A percentile compares a stretch with the other conserved stretches of the same genome.
phyloP scores from a whole-genome alignment of 306 rosid species.

The Castanopsis chinensis region DNA sequence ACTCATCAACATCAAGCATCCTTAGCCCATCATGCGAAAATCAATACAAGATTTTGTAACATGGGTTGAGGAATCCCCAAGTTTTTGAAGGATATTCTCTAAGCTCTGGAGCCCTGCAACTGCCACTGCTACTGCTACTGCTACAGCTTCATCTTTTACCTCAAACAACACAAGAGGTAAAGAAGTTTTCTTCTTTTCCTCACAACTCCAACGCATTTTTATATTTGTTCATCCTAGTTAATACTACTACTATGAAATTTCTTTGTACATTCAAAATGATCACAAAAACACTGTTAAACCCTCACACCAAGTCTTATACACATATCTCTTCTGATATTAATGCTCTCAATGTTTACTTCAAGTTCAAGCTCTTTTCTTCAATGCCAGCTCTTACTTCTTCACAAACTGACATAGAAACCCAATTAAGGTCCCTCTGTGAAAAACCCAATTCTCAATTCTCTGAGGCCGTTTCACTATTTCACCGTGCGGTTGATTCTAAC shows the following conservation, averaged over 20 bases:
- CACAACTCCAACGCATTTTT: neutral
- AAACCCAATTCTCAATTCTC: conserved; percentile 39
- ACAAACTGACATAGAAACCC: conserved; percentile 31
- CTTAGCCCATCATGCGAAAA: too few relatives aligned
- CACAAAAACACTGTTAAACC: conserved; percentile 21
- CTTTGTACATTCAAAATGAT: conserved; percentile 17
- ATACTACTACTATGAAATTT: neutral
- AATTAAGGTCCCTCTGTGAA: conserved; percentile 35
- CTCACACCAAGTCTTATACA: neutral
- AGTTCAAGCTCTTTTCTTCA: conserved; percentile 39
- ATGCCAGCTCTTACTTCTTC: conserved; percentile 32
- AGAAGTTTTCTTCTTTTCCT: neutral
- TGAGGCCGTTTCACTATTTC: conserved; percentile 60
- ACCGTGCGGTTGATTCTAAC: conserved; percentile 40
- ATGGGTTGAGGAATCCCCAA: too few relatives aligned
- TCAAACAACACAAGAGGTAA: too few relatives aligned
- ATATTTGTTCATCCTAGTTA: neutral
- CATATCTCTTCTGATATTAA: neutral
- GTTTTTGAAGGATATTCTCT: too few relatives aligned
- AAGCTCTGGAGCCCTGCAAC: too few relatives aligned
- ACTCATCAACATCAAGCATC: too few relatives aligned
- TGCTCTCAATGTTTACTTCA: conserved; percentile 5
- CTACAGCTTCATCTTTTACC: too few relatives aligned
- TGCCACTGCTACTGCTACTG: too few relatives aligned
- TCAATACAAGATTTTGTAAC: too few relatives aligned